Conservation (phyloP, 176 grass and related monocot species). For the Dendrocalamus sinicus region DNA sequence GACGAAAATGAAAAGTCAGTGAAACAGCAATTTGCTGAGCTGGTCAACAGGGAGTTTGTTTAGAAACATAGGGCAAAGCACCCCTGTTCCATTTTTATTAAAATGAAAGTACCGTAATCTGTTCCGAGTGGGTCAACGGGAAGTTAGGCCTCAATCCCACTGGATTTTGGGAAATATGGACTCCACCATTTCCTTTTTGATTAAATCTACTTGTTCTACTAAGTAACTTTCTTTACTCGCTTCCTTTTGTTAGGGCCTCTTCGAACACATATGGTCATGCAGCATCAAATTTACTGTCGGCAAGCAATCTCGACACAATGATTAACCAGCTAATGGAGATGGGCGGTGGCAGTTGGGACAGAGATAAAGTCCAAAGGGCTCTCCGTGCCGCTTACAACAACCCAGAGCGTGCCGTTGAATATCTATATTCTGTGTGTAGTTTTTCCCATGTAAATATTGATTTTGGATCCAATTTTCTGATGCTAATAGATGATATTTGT, state of each 20-base stretch:
- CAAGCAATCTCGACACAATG: constrained; percentile 65
- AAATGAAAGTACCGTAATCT: not conserved
- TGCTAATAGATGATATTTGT: constrained; percentile 30
- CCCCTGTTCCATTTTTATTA: not conserved
- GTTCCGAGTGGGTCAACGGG: not conserved
- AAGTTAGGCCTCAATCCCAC: not conserved
- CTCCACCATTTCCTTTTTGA: constrained; percentile 6
- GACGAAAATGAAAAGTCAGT: not conserved
- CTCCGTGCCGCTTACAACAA: constrained; percentile 96
- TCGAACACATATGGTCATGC: constrained; percentile 59
- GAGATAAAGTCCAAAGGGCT: constrained; percentile 71
- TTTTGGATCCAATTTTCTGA: constrained; percentile 20
- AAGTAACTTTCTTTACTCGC: constrained; percentile 1
- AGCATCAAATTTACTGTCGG: constrained; percentile 69
- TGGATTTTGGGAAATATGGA: constrained; percentile 6
- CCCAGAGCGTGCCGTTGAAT: constrained; percentile 95
- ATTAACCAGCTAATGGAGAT: constrained; percentile 93
- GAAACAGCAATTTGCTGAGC: not conserved
- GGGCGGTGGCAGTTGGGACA: constrained; percentile 97
- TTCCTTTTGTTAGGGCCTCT: constrained; percentile 51
- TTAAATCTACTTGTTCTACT: constrained; percentile 1
- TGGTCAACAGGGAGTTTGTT: not conserved
- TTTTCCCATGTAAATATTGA: constrained; percentile 1
- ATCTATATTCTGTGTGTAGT: constrained; percentile 86
- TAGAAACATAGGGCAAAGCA: not conserved